Conservation (phyloP, 352 stramenopile species). For the Pythium oligandrum region DNA sequence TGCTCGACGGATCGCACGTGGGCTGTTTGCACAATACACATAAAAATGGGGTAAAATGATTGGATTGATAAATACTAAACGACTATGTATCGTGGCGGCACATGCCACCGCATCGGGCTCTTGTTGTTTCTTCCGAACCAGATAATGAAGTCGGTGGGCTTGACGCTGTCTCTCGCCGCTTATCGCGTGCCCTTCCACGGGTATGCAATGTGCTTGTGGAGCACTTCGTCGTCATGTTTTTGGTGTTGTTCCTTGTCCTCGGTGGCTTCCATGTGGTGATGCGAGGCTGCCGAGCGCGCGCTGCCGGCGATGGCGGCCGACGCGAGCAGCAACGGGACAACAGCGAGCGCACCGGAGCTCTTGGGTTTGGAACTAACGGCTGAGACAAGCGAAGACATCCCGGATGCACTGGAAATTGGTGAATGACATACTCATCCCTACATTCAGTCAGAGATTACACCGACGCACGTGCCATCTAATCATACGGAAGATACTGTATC, state of each 20-base stretch:
- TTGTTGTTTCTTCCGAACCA: no score
- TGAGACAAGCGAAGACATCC: slow-evolving; percentile 16
- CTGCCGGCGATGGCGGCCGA: slow-evolving; percentile 60
- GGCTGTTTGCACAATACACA: no score
- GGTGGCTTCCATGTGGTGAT: slow-evolving; percentile 33
- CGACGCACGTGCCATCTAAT: no score
- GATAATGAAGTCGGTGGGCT: no score
- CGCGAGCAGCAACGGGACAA: slow-evolving; percentile 56
- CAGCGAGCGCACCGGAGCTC: slow-evolving; percentile 30
- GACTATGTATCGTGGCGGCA: no score
- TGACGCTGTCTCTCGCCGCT: not conserved
- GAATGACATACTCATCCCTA: no score
- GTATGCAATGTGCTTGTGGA: slow-evolving; percentile 62
- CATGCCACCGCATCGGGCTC: no score
- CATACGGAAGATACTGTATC: no score
- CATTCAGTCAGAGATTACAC: no score
- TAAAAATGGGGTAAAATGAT: no score
- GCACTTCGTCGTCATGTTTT: slow-evolving; percentile 28
- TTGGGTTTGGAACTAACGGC: slow-evolving; percentile 19
- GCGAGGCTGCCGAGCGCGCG: slow-evolving; percentile 39
- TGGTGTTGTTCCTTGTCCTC: slow-evolving; percentile 27
- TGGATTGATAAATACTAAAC: no score
- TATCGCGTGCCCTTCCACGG: slow-evolving; percentile 70
- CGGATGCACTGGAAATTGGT: not conserved
- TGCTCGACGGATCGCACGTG: no score